phyloP scores from a whole-genome alignment of 768 basidiomycete species.

The Leccinum disarticulatum region DNA sequence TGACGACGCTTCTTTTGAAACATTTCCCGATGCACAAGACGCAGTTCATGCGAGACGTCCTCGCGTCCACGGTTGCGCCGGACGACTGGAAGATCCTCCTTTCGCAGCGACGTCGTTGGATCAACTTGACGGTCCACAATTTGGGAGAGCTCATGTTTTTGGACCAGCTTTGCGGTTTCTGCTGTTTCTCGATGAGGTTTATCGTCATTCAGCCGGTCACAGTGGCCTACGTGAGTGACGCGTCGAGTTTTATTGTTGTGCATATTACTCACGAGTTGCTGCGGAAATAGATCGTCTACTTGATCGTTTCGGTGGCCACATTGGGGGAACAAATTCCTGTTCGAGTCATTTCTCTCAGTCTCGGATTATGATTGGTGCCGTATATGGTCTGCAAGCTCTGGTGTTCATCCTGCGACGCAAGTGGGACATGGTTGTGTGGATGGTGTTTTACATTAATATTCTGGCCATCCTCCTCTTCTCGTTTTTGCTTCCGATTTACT shows the following conservation, averaged over 20 bases:
- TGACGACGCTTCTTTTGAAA: slow-evolving; percentile 93
- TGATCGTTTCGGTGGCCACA: slow-evolving; percentile 77
- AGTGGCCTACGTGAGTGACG: slow-evolving; percentile 76
- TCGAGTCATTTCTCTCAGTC: too few relatives aligned
- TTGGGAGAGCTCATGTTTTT: slow-evolving; percentile 90
- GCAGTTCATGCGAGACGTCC: slow-evolving; percentile 91
- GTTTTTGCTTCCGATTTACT: slow-evolving; percentile 89
- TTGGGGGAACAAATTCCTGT: slow-evolving; percentile 68
- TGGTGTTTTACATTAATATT: slow-evolving; percentile 96
- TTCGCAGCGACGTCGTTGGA: slow-evolving; percentile 98
- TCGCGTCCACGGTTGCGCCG: slow-evolving; percentile 92
- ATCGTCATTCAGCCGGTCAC: slow-evolving; percentile 89
- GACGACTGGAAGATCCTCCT: slow-evolving; percentile 93
- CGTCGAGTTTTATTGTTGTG: not conserved
- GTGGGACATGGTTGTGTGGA: slow-evolving; percentile 99
- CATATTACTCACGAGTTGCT: slow-evolving; percentile 6
- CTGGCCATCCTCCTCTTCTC: slow-evolving; percentile 92
- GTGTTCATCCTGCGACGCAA: slow-evolving; percentile 91
- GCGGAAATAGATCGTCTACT: slow-evolving; percentile 68
- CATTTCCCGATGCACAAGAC: slow-evolving; percentile 95
- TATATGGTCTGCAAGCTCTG: slow-evolving; percentile 92
- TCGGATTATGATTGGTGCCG: slow-evolving; percentile 89
- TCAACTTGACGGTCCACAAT: slow-evolving; percentile 99
- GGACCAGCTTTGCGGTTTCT: slow-evolving; percentile 93
- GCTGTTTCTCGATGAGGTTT: slow-evolving; percentile 99